A percentile compares a stretch with the other conserved stretches of the same genome.
Evolutionary conservation across 140 eudicot genomes (phyloP).

Genomic region (Oenanthe javanica): DNA sequence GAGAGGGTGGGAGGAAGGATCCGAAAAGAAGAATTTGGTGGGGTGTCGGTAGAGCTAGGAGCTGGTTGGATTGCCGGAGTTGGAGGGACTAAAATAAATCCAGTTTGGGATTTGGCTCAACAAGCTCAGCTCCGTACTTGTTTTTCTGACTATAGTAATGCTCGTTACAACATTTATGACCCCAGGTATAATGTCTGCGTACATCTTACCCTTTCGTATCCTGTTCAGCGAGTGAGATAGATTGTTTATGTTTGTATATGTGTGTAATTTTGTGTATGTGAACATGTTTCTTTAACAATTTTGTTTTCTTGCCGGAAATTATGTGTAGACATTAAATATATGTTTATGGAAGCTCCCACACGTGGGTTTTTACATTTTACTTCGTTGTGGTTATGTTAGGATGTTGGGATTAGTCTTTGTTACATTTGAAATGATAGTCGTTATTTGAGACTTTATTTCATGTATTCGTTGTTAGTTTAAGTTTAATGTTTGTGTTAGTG

Average conservation of each 20-base stretch:
- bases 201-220: background rate
- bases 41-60: conserved; percentile 79
- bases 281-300: background rate
- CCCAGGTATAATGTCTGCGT: background rate
- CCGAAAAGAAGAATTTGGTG: conserved; percentile 58
- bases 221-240: too few relatives aligned
- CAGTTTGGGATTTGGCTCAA: conserved; percentile 72
- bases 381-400: background rate
- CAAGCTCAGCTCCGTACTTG: conserved; percentile 60
- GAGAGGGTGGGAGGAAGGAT: conserved; percentile 73
- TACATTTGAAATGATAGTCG: too few relatives aligned
- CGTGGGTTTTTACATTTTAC: background rate
- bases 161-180: conserved; percentile 82
- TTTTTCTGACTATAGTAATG: conserved; percentile 81
- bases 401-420: background rate
- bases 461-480: background rate
- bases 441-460: background rate
- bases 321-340: background rate
- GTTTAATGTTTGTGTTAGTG: conserved; percentile 28
- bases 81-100: conserved; percentile 64
- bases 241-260: background rate
- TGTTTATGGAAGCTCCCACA: background rate
- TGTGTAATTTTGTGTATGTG: background rate
- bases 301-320: background rate
- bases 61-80: conserved; percentile 99